phyloP scores from a whole-genome alignment of 2,329 filamentous ascomycete genomes.

The Penicillium sp. region DNA sequence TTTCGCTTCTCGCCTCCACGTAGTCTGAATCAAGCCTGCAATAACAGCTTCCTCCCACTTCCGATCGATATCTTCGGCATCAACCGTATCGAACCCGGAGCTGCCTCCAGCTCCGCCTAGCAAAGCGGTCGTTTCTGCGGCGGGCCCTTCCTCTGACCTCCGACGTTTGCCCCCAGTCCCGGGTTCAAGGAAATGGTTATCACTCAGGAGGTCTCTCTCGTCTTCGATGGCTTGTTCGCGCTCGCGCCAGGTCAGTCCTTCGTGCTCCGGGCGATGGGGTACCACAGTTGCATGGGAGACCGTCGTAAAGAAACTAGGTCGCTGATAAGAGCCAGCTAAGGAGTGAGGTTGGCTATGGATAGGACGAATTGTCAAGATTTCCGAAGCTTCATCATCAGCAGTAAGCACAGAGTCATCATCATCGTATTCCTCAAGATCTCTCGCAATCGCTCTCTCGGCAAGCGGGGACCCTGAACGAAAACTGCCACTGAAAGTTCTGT shows the following conservation, averaged over 20 bases:
- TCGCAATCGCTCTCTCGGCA: slow-evolving; percentile 67
- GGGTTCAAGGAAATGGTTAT: slow-evolving; percentile 60
- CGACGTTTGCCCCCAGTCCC: slow-evolving; percentile 11
- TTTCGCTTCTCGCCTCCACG: slow-evolving; percentile 88
- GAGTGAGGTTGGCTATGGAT: slow-evolving; percentile 49
- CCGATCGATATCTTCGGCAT: slow-evolving; percentile 65
- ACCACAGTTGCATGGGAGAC: slow-evolving; percentile 73
- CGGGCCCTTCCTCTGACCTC: slow-evolving; percentile 14
- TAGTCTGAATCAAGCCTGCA: slow-evolving; percentile 81
- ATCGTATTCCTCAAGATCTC: slow-evolving; percentile 68
- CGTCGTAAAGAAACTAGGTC: slow-evolving; percentile 77
- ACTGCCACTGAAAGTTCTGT: slow-evolving; percentile 43
- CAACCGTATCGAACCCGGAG: slow-evolving; percentile 54
- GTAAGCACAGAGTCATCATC: slow-evolving; percentile 53
- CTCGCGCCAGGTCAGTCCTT: slow-evolving; percentile 57
- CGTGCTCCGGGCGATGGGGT: slow-evolving; percentile 51
- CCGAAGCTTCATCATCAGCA: slow-evolving; percentile 46
- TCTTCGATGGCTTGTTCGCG: slow-evolving; percentile 59
- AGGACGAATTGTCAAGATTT: slow-evolving; percentile 48
- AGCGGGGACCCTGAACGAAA: slow-evolving; percentile 68
- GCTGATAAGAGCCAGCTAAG: slow-evolving; percentile 71
- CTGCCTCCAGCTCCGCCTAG: slow-evolving; percentile 48
- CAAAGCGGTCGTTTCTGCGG: slow-evolving; percentile 55
- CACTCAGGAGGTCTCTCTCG: slow-evolving; percentile 62
- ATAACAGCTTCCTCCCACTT: slow-evolving; percentile 87